Conservation (phyloP, 805 yeast genomes). For the Clavispora santaluciae region DNA sequence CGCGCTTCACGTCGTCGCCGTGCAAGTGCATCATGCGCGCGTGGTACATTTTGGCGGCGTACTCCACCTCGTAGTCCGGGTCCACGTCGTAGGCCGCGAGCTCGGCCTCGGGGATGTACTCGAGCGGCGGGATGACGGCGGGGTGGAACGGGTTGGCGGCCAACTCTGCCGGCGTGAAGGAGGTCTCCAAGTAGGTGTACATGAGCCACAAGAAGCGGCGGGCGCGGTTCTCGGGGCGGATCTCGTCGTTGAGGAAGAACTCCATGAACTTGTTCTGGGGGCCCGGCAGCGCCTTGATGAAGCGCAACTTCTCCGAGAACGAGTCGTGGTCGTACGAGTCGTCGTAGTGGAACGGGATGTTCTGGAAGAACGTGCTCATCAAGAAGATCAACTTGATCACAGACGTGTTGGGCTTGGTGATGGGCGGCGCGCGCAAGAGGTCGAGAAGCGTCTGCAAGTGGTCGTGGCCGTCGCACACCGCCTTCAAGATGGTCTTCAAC, state of each 20-base stretch:
- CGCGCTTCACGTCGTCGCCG: constrained; percentile 34
- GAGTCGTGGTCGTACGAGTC: constrained; percentile 7
- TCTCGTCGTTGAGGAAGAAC: constrained; percentile 58
- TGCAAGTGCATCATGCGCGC: constrained; percentile 37
- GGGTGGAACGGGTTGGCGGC: constrained; percentile 56
- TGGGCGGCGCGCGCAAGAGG: constrained; percentile 32
- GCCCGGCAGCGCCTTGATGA: constrained; percentile 7
- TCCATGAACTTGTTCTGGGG: constrained; percentile 54
- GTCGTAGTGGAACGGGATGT: constrained; percentile 37
- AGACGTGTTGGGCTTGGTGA: constrained; percentile 49
- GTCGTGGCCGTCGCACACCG: constrained; percentile 68
- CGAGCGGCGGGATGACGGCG: constrained; percentile 31
- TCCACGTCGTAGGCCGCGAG: constrained; percentile 38
- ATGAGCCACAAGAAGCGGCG: constrained; percentile 76
- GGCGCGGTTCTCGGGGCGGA: constrained; percentile 64
- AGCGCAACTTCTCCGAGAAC: constrained; percentile 6
- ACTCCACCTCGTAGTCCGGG: constrained; percentile 44
- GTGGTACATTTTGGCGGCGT: constrained; percentile 44
- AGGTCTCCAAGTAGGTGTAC: constrained; percentile 75
- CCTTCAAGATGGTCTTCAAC: constrained; percentile 81
- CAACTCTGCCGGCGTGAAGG: constrained; percentile 48
- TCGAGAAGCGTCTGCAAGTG: constrained; percentile 48
- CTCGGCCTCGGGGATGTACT: constrained; percentile 24
- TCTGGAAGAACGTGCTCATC: constrained; percentile 59
- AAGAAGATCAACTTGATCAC: constrained; percentile 68